Conservation (phyloP, 2,329 filamentous ascomycete genomes). For the Exophiala phaeomuriformis region DNA sequence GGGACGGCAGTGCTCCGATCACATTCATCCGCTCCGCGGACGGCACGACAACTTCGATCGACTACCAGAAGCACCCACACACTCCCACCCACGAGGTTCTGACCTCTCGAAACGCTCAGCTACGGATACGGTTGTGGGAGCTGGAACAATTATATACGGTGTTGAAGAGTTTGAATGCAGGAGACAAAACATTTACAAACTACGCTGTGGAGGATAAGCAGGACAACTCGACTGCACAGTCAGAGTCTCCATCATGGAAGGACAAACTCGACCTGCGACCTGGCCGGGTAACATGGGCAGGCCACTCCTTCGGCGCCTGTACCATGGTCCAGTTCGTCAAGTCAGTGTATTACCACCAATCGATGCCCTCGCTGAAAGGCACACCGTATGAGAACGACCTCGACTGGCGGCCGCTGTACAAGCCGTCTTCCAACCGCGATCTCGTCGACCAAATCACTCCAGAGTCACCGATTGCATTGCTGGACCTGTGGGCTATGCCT, state of each 20-base stretch:
- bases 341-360: slow-evolving; percentile 56
- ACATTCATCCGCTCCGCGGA: slow-evolving; percentile 55
- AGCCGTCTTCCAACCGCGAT: slow-evolving; percentile 48
- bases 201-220: slow-evolving; percentile 26
- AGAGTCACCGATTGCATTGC: slow-evolving; percentile 57
- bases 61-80: slow-evolving; percentile 47
- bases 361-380: slow-evolving; percentile 29
- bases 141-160: slow-evolving; percentile 63
- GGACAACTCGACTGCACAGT: slow-evolving; percentile 16
- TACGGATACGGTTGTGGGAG: slow-evolving; percentile 73
- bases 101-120: slow-evolving; percentile 59
- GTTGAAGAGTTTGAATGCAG: slow-evolving; percentile 58
- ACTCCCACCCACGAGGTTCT: slow-evolving; percentile 59
- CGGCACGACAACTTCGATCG: slow-evolving; percentile 37
- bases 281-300: slow-evolving; percentile 65
- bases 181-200: slow-evolving; percentile 39
- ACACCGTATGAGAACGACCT: slow-evolving; percentile 19
- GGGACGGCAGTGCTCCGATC: slow-evolving; percentile 73
- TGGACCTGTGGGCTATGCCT: slow-evolving; percentile 77
- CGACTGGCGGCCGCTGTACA: slow-evolving; percentile 52
- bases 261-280: slow-evolving; percentile 61
- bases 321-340: slow-evolving; percentile 72
- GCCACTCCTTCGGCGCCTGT: slow-evolving; percentile 74
- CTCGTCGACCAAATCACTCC: slow-evolving; percentile 62
- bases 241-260: background rate